Base-by-base conservation (phyloP, 2,329 filamentous ascomycete genomes). In the Xylariaceae sp. region DNA sequence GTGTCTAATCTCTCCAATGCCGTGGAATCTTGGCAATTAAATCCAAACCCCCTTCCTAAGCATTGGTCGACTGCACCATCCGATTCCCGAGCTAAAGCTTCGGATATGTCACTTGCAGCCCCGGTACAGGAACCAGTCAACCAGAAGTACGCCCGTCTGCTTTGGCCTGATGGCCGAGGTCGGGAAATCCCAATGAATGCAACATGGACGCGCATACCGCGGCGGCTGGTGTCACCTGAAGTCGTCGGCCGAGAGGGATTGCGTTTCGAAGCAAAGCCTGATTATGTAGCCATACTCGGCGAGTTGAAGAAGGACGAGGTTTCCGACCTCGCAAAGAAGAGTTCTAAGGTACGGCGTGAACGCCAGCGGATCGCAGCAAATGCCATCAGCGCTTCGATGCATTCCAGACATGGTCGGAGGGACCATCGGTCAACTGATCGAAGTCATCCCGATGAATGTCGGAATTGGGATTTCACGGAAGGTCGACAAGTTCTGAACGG, bases 271-370 rank as follows among this genome's bases (percentile, higher is more conserved):
- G 84, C 83, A 8, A 77, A 82, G 1, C 83, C 82, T 0, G 78
- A 81, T 1, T 87, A 83, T 60, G 82, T 87, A 2, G 84, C 84
- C 10, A 72, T 87, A 3, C 76, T 87, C 0, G 85, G 85, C 3
- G 74, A 79, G 11, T 74, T 87, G 2, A 74, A 74, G 1, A 76
- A 76, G 1, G 78, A 81, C 10, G 70, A 86, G 49, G 79, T 88
- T 45, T 73, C 74, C 17, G 74, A 80, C 5, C 81, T 77, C 57
- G 82, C 83, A 1, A 75, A 75, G 3, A 73, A 76, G 55, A 84
- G 77, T 45, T 74, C 74, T 7, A 77, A 80, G 34, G 77, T 78
- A 4, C 76, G 82, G 13, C 60, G 56, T n/a, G 64, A 59, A 15
- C 71, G 74, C 4, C 70, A 69, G 11, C 50, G 44, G 34, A 37